These are phyloP conservation scores for Hypoxylon cercidicola DNA, from an alignment of 495 filamentous ascomycete genomes.

Conservation along the genomic window DNA sequence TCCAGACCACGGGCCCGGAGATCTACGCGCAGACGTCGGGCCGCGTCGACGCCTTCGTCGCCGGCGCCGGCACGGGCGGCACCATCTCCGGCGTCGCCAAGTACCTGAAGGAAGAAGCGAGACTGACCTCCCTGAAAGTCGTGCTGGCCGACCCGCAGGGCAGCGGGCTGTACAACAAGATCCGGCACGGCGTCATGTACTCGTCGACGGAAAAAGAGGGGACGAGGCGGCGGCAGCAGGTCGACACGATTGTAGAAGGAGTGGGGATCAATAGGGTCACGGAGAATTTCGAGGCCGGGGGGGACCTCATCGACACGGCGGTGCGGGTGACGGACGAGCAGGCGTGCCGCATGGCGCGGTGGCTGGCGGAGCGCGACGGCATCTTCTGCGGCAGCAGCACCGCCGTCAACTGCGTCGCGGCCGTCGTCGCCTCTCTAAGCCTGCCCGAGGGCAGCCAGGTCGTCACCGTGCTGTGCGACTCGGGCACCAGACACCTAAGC, in stretches of 20 bases:
- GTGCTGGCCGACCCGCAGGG: conserved; percentile 95
- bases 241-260: conserved; percentile 96
- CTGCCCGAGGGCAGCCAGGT: conserved; percentile 76
- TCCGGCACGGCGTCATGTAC: conserved; percentile 97
- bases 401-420: conserved; percentile 95
- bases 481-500: conserved; percentile 87
- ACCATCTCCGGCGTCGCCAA: conserved; percentile 88
- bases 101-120: conserved; percentile 74
- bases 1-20: conserved; percentile 85
- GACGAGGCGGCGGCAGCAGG: conserved; percentile 85
- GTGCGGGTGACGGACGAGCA: conserved; percentile 92
- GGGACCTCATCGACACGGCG: conserved; percentile 86
- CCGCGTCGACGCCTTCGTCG: conserved; percentile 85
- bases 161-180: conserved; percentile 89
- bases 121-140: conserved; percentile 63
- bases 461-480: conserved; percentile 93
- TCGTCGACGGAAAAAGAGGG: conserved; percentile 87
- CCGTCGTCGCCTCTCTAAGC: conserved; percentile 78
- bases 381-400: conserved; percentile 94
- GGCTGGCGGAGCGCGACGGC: conserved; percentile 95
- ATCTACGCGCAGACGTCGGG: conserved; percentile 83
- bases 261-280: conserved; percentile 95
- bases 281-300: conserved; percentile 87
- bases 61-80: conserved; percentile 95
- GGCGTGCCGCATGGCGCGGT: conserved; percentile 90